Conservation (phyloP, 1,139 yeast species). For the Hanseniaspora gamundiae region DNA sequence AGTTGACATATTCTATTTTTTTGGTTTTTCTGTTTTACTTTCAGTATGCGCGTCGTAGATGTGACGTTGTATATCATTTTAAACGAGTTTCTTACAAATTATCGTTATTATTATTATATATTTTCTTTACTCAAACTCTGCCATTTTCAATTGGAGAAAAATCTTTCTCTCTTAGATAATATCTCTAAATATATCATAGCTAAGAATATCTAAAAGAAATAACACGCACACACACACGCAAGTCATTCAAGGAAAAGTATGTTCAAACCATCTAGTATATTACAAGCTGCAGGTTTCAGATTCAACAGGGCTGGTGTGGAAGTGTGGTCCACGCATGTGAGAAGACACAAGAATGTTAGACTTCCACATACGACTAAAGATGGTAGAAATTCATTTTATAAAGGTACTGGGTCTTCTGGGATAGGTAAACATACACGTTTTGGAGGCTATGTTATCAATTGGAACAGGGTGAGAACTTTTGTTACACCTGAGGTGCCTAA, state of each 20-base stretch:
- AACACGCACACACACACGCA: not conserved
- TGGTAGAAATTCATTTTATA: constrained; percentile 88
- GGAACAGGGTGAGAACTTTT: constrained; percentile 81
- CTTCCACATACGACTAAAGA: constrained; percentile 72
- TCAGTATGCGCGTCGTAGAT: too few species aligned
- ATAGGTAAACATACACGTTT: constrained; percentile 66
- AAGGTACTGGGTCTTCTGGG: constrained; percentile 94
- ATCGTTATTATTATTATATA: too few species aligned
- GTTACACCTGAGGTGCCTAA: constrained; percentile 57
- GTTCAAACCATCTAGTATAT: constrained; percentile 5
- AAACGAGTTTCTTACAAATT: too few species aligned
- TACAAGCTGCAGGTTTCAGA: constrained; percentile 6
- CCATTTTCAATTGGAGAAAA: too few species aligned
- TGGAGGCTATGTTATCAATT: constrained; percentile 69
- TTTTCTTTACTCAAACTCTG: not conserved
- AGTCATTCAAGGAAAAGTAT: not conserved
- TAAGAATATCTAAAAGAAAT: not conserved
- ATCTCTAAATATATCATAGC: too few species aligned
- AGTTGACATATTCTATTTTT: not conserved
- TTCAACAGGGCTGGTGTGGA: constrained; percentile 6
- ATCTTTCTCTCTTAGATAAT: too few species aligned
- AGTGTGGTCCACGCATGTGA: constrained; percentile 6
- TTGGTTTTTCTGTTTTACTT: not conserved
- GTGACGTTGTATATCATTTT: too few species aligned
- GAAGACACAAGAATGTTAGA: constrained; percentile 6